phyloP scores from a whole-genome alignment of 257 asterid species.

The Capsicum chinense region DNA sequence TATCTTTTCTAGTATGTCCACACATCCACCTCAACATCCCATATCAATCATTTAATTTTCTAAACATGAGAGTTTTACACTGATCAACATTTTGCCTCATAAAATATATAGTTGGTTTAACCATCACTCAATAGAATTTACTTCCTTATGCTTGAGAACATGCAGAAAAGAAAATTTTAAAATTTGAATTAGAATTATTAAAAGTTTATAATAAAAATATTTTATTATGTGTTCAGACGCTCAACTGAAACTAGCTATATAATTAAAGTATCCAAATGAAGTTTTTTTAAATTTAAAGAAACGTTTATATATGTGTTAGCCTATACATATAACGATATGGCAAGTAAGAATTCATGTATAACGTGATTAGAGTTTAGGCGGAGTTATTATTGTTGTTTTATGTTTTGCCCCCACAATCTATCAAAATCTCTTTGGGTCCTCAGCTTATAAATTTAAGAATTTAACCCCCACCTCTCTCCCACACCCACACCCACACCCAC shows the following conservation, averaged over 20 bases:
- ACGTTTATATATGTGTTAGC: background rate
- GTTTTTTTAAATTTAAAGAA: background rate
- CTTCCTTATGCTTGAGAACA: background rate
- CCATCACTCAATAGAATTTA: background rate
- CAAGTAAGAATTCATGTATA: background rate
- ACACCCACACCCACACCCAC: background rate
- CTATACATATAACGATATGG: background rate
- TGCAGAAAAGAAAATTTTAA: background rate
- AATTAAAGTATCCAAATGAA: background rate
- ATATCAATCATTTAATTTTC: background rate
- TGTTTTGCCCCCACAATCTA: background rate
- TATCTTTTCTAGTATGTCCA: background rate
- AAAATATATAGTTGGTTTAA: background rate
- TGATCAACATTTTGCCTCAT: background rate
- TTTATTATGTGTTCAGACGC: background rate
- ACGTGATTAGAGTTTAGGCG: background rate
- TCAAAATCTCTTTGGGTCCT: background rate
- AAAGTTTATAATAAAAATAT: background rate
- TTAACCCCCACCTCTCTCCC: background rate
- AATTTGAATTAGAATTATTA: background rate
- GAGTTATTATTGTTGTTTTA: background rate
- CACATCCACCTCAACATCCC: background rate
- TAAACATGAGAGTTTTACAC: background rate
- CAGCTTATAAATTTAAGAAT: conserved; percentile 10
- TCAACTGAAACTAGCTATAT: background rate